These are phyloP conservation scores for Phytopythium ostracodes DNA, from an alignment of 352 stramenopile genomes.

Conservation along the genomic window DNA sequence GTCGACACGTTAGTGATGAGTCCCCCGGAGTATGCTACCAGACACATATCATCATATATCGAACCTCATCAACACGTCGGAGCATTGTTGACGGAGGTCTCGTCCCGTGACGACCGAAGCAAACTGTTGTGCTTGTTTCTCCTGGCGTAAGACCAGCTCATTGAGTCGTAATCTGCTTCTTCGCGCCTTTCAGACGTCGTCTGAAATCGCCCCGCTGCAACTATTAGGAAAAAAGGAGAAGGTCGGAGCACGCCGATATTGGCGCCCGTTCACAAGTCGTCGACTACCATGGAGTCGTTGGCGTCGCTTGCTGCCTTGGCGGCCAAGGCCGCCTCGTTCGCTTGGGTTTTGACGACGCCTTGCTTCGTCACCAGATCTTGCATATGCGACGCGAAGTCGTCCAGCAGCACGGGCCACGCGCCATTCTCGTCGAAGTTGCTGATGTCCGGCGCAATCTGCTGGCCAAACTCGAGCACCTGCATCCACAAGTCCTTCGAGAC, in stretches of 20 bases:
- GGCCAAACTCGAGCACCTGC: slow-evolving; percentile 79
- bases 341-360: slow-evolving; percentile 35
- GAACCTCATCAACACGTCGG: not conserved
- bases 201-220: not conserved
- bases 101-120: not conserved
- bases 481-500: slow-evolving; percentile 86
- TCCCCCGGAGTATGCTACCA: not conserved
- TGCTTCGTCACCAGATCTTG: slow-evolving; percentile 41
- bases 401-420: slow-evolving; percentile 81
- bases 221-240: not conserved
- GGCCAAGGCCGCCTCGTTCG: slow-evolving; percentile 30
- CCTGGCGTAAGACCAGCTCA: not conserved
- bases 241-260: not conserved
- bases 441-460: slow-evolving; percentile 62
- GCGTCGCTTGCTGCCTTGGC: slow-evolving; percentile 27
- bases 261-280: slow-evolving; percentile 21
- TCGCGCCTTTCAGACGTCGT: not conserved
- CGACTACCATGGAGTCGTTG: slow-evolving; percentile 47
- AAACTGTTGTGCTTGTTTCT: not conserved
- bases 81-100: not conserved
- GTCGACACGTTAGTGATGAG: not conserved
- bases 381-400: slow-evolving; percentile 80
- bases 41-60: not conserved
- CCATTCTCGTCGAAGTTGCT: slow-evolving; percentile 88
- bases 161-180: not conserved